Evolutionary conservation across 148 eudicot species (phyloP).

Genomic region (Tetragonia tetragonoides): DNA sequence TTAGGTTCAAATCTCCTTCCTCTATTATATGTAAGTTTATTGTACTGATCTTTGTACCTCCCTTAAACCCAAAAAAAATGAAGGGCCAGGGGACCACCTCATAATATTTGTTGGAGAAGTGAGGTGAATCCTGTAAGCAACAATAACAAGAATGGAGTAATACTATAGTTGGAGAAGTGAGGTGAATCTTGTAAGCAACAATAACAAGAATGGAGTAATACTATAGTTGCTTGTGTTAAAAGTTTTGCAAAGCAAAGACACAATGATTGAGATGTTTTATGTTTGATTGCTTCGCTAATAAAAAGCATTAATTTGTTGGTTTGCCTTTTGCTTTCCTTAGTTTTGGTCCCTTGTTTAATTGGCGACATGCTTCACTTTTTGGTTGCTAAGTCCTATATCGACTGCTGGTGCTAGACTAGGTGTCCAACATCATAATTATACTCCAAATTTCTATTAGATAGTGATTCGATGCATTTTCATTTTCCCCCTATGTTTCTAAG

Average conservation of each 20-base stretch:
- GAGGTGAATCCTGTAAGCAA: neutral
- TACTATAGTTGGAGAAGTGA: neutral
- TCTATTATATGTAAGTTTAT: too few species aligned
- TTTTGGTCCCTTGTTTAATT: neutral
- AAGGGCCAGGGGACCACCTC: neutral
- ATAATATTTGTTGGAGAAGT: neutral
- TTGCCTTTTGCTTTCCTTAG: neutral
- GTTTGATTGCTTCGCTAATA: neutral
- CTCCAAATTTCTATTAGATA: neutral
- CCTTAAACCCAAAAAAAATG: too few species aligned
- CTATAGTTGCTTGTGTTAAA: neutral
- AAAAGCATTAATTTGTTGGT: neutral
- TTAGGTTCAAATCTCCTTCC: too few species aligned
- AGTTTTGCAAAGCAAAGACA: neutral
- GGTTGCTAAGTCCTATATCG: constrained; percentile 11
- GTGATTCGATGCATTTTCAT: too few species aligned
- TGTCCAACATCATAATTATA: constrained; percentile 6
- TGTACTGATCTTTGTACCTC: too few species aligned
- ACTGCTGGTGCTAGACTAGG: neutral
- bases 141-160: too few species aligned
- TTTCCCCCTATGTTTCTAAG: too few species aligned
- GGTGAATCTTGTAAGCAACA: too few species aligned
- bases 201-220: too few species aligned
- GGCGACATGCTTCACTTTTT: neutral
- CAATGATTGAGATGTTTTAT: constrained; percentile 8